These are phyloP conservation scores for Macadamia integrifolia DNA, from an alignment of 164 flowering plant species.

Conservation along the genomic window DNA sequence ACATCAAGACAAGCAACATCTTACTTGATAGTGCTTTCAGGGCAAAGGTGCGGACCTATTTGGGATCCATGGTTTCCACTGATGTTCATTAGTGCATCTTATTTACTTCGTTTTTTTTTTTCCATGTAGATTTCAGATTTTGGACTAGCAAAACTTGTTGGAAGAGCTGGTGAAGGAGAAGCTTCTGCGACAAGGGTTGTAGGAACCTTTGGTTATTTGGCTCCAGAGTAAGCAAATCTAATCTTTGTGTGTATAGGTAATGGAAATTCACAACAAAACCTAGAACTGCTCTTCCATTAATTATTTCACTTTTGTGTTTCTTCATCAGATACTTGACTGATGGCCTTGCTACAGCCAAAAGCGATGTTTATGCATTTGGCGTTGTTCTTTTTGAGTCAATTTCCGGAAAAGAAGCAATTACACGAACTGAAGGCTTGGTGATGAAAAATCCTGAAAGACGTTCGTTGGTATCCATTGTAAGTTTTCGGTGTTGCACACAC, in stretches of 20 bases:
- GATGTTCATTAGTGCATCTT: conserved; percentile 3
- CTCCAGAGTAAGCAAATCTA: conserved; percentile 78
- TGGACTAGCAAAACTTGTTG: conserved; percentile 86
- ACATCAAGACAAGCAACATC: conserved; percentile 91
- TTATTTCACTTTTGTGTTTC: conserved; percentile 6
- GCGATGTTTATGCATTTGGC: conserved; percentile 96
- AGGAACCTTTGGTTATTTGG: conserved; percentile 92
- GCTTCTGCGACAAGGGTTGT: conserved; percentile 77
- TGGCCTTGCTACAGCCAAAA: conserved; percentile 82
- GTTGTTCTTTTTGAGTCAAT: conserved; percentile 86
- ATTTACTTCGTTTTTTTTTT: conserved; percentile 4
- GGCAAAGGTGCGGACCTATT: conserved; percentile 60
- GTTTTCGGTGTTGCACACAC: conserved; percentile 17
- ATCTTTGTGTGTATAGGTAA: conserved; percentile 1
- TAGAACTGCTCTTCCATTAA: conserved; percentile 1
- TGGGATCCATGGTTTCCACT: neutral
- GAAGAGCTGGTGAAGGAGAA: conserved; percentile 65
- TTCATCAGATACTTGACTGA: conserved; percentile 68
- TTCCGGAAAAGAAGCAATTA: conserved; percentile 83
- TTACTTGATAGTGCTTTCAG: conserved; percentile 77
- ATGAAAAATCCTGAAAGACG: conserved; percentile 68
- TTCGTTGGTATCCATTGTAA: conserved; percentile 86
- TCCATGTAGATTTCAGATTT: conserved; percentile 78
- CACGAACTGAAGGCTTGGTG: conserved; percentile 48
- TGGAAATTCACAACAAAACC: neutral